phyloP scores from a whole-genome alignment of 148 eudicot genomes.

The Linanthus parryae region DNA sequence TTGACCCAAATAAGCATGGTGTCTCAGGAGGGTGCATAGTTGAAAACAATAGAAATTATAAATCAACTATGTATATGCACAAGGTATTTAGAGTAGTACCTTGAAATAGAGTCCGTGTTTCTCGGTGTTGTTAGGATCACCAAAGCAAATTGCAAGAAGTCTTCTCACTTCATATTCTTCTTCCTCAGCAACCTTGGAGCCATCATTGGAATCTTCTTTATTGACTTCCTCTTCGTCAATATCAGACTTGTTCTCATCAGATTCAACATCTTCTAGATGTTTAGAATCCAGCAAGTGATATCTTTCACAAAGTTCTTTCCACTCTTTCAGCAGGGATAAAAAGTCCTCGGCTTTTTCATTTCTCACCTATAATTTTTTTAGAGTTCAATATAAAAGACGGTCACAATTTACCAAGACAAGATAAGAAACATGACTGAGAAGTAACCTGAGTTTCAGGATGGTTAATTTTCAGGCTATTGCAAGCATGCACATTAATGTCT shows the following conservation, averaged over 20 bases:
- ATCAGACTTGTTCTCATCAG: constrained; percentile 2
- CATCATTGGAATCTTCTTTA: constrained; percentile 20
- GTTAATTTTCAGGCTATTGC: constrained; percentile 57
- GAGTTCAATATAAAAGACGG: background rate
- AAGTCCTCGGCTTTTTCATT: constrained; percentile 74
- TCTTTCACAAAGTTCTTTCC: constrained; percentile 50
- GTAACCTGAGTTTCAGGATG: constrained; percentile 84
- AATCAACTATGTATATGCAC: no score
- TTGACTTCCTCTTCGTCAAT: constrained; percentile 4
- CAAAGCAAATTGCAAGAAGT: constrained; percentile 53
- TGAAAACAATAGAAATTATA: no score
- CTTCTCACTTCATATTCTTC: constrained; percentile 48
- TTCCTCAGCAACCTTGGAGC: constrained; percentile 13
- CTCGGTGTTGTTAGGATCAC: constrained; percentile 35
- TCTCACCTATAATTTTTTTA: constrained; percentile 36
- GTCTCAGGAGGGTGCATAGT: no score
- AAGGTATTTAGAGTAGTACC: no score
- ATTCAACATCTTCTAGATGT: background rate
- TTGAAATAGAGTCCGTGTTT: constrained; percentile 42
- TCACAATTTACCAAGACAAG: background rate
- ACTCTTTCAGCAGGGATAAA: constrained; percentile 47
- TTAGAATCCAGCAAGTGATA: constrained; percentile 7
- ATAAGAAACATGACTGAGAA: background rate
- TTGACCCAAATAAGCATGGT: no score
- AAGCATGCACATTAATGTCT: constrained; percentile 55